These are phyloP conservation scores for Tilletia indica DNA, from an alignment of 1,284 basidiomycete genomes.

Conservation along the genomic window DNA sequence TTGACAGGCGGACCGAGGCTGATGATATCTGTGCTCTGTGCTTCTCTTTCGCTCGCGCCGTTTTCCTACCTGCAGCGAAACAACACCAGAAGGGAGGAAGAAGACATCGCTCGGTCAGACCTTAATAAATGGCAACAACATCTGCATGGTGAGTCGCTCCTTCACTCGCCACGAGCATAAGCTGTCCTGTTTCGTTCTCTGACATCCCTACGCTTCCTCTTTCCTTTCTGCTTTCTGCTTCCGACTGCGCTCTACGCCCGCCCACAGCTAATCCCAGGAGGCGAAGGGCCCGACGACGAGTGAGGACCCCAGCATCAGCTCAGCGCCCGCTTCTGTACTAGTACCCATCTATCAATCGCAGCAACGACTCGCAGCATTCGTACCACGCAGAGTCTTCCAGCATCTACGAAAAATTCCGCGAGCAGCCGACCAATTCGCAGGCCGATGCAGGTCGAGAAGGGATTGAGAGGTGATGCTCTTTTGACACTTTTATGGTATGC, in stretches of 20 bases:
- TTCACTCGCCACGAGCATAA: neutral
- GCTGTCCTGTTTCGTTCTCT: neutral
- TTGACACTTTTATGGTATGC: no score
- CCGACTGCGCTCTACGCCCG: neutral
- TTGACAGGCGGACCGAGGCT: no score
- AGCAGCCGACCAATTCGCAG: neutral
- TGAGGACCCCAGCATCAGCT: no score
- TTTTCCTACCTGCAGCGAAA: constrained; percentile 65
- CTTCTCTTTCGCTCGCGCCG: no score
- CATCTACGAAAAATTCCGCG: no score
- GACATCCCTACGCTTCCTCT: neutral
- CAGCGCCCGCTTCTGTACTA: neutral
- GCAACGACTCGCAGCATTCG: no score
- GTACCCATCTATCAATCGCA: neutral
- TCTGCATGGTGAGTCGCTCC: constrained; percentile 75
- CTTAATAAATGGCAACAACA: constrained; percentile 93
- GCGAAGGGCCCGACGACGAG: constrained; percentile 28
- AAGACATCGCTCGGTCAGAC: constrained; percentile 84
- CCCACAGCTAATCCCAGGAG: constrained; percentile 28
- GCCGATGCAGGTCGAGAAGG: no score
- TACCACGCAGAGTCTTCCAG: no score
- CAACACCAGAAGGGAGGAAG: constrained; percentile 75
- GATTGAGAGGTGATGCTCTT: no score
- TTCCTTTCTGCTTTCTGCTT: no score
- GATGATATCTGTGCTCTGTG: no score